These are phyloP conservation scores for Penicillium sp. DNA, from an alignment of 2,329 filamentous ascomycete genomes.

Conservation along the genomic window DNA sequence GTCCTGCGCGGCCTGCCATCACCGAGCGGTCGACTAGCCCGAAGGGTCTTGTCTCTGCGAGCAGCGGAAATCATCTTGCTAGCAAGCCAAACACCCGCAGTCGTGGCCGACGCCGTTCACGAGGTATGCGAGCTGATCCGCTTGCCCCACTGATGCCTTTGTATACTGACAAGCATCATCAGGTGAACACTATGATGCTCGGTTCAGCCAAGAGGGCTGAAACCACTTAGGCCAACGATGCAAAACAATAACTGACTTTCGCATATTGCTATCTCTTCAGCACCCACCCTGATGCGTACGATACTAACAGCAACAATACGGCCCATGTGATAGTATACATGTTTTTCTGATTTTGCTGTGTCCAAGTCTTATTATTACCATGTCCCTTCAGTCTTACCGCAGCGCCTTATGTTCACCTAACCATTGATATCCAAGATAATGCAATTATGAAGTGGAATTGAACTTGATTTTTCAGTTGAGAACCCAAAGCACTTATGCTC, in stretches of 20 bases:
- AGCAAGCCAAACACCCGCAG: slow-evolving; percentile 11
- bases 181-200: slow-evolving; percentile 34
- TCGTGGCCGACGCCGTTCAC: slow-evolving; percentile 23
- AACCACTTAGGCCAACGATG: neutral
- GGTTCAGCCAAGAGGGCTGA: slow-evolving; percentile 26
- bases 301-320: neutral
- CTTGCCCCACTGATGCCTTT: neutral
- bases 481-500: slow-evolving; percentile 22
- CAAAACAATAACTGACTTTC: neutral
- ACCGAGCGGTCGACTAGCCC: slow-evolving; percentile 30
- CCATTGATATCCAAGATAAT: neutral
- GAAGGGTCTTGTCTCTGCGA: slow-evolving; percentile 29
- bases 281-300: neutral
- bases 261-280: neutral
- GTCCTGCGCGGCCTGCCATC: neutral
- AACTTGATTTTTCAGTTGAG: slow-evolving; percentile 22
- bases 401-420: neutral
- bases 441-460: slow-evolving; percentile 6
- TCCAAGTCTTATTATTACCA: neutral
- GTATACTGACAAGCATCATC: slow-evolving; percentile 9
- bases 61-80: slow-evolving; percentile 15
- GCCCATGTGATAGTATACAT: neutral
- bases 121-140: slow-evolving; percentile 23
- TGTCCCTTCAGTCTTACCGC: neutral
- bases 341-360: neutral